These are phyloP conservation scores for Penicillium sp. DNA, from an alignment of 2,329 filamentous ascomycete species.

Conservation along the genomic window DNA sequence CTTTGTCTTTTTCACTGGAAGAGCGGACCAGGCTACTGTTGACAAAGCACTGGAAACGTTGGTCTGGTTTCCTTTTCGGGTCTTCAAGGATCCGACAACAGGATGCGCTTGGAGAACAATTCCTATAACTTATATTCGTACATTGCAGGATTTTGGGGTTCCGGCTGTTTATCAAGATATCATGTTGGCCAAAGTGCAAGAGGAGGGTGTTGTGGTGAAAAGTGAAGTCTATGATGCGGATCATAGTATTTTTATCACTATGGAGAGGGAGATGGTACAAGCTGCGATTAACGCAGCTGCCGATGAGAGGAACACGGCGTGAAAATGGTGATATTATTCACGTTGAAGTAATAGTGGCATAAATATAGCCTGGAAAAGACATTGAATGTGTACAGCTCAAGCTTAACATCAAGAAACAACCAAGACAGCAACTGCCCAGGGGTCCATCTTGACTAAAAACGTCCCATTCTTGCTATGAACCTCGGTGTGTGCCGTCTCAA, in stretches of 20 bases:
- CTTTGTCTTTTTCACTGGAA: conserved; percentile 6
- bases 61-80: conserved; percentile 1
- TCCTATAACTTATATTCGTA: conserved; percentile 16
- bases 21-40: background rate
- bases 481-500: conserved; percentile 13
- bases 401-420: background rate
- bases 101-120: conserved; percentile 11
- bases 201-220: conserved; percentile 6
- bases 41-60: conserved; percentile 2
- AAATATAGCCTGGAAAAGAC: background rate
- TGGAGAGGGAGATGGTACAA: conserved; percentile 13
- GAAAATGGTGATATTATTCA: background rate
- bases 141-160: conserved; percentile 13
- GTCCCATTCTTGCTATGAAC: conserved; percentile 12
- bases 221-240: conserved; percentile 13
- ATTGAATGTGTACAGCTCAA: background rate
- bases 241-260: conserved; percentile 18
- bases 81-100: background rate
- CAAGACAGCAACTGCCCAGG: conserved; percentile 29
- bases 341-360: background rate
- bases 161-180: conserved; percentile 13
- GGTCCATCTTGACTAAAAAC: conserved; percentile 24
- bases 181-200: conserved; percentile 10
- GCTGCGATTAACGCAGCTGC: conserved; percentile 8
- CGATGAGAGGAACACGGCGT: conserved; percentile 11